Percentiles rank a stretch among this genome's conserved stretches.
Evolutionary conservation across 2,329 filamentous ascomycete species (phyloP).

Genomic region (Colletotrichum destructivum): DNA sequence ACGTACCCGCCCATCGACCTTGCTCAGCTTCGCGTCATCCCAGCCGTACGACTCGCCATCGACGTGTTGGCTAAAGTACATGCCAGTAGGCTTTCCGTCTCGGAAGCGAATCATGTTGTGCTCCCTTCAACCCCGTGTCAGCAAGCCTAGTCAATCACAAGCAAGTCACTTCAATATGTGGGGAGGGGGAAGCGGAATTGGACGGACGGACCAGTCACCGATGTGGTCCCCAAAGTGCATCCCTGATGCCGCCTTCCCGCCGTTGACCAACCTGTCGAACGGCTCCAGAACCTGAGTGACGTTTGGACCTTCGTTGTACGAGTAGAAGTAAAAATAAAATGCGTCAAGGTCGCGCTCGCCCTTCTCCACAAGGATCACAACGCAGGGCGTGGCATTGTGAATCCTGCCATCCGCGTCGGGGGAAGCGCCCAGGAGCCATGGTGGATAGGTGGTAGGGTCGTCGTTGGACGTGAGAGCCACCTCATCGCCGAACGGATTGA

Average conservation of each 20-base stretch:
- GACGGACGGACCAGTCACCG: conserved; percentile 45
- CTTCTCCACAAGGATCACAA: conserved; percentile 51
- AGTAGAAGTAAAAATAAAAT: conserved; percentile 55
- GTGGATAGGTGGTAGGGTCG: conserved; percentile 47
- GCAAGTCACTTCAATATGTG: no score
- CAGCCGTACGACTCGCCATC: conserved; percentile 48
- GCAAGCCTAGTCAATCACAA: background rate
- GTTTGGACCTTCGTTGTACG: conserved; percentile 51
- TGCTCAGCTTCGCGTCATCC: conserved; percentile 47
- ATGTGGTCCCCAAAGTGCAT: conserved; percentile 52
- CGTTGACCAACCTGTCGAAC: conserved; percentile 45
- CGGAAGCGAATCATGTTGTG: conserved; percentile 52
- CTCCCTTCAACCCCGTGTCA: conserved; percentile 44
- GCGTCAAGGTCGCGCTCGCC: conserved; percentile 48
- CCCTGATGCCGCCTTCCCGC: conserved; percentile 34
- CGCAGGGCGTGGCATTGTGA: conserved; percentile 48
- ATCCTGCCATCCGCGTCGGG: conserved; percentile 45
- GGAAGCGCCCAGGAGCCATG: conserved; percentile 48
- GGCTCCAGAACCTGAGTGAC: conserved; percentile 52
- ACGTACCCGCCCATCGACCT: conserved; percentile 48
- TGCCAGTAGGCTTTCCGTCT: conserved; percentile 47
- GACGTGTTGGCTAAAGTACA: conserved; percentile 50
- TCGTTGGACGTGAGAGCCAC: conserved; percentile 50
- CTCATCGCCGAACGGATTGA: conserved; percentile 44
- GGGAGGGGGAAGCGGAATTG: no score